A percentile compares a stretch with the other conserved stretches of the same genome.
Evolutionary conservation across 2,329 filamentous ascomycete genomes (phyloP).

Genomic region (Coleophoma eucalyptorum): DNA sequence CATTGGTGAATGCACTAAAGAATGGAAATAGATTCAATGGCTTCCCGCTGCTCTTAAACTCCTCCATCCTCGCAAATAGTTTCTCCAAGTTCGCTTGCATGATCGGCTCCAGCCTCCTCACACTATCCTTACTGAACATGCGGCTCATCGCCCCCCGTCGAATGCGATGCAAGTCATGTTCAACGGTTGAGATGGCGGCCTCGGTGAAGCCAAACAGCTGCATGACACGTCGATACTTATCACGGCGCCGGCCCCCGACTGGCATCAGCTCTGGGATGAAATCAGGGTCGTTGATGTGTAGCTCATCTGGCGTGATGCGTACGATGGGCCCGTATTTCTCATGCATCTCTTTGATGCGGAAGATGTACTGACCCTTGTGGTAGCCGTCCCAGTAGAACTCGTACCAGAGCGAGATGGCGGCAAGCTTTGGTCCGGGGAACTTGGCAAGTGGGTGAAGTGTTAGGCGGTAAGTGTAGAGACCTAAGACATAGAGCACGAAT

Average conservation of each 20-base stretch:
- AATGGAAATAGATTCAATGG: conserved; percentile 22
- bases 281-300: conserved; percentile 23
- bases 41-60: background rate
- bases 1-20: conserved; percentile 23
- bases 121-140: background rate
- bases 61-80: conserved; percentile 2
- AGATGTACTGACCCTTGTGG: too few species aligned
- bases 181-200: background rate
- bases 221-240: background rate
- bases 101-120: background rate
- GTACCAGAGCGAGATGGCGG: too few species aligned
- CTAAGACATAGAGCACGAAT: too few species aligned
- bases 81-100: conserved; percentile 1
- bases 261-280: conserved; percentile 23
- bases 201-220: background rate
- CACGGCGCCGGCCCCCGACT: conserved; percentile 4
- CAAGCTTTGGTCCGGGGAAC: too few species aligned
- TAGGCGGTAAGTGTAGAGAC: too few species aligned
- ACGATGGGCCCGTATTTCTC: conserved; percentile 24
- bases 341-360: too few species aligned
- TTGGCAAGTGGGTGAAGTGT: too few species aligned
- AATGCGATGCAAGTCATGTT: background rate
- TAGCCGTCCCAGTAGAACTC: too few species aligned
- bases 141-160: background rate
- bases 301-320: conserved; percentile 24